Percentiles rank a stretch among this genome's conserved stretches.
Conservation (phyloP, 78 protist genomes). For the Polysphondylium violaceum region DNA sequence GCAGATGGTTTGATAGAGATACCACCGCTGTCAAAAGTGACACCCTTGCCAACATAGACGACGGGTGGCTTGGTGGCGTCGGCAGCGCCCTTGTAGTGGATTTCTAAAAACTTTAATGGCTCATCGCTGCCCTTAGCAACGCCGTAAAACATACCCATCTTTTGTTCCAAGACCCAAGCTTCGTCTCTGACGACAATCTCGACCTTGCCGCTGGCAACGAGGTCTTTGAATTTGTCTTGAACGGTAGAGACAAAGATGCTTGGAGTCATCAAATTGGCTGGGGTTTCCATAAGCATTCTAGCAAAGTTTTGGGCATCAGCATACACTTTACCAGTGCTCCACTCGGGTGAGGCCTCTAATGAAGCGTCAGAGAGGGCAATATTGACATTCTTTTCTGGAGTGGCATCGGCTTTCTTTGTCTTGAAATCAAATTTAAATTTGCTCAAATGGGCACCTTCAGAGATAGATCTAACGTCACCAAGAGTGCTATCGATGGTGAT, state of each 20-base stretch:
- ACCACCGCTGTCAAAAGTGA: slow-evolving; percentile 92
- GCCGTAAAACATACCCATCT: slow-evolving; percentile 81
- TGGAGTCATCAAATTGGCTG: slow-evolving; percentile 79
- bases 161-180: slow-evolving; percentile 71
- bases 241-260: slow-evolving; percentile 55
- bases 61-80: slow-evolving; percentile 5
- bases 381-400: not conserved
- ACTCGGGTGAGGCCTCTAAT: not conserved
- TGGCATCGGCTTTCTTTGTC: not conserved
- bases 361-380: not conserved
- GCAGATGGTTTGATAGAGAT: slow-evolving; percentile 87
- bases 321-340: slow-evolving; percentile 50
- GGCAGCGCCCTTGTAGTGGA: slow-evolving; percentile 55
- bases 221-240: slow-evolving; percentile 2
- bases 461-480: slow-evolving; percentile 27
- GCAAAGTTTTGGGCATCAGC: slow-evolving; percentile 79
- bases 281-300: slow-evolving; percentile 53
- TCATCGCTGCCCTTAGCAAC: slow-evolving; percentile 67
- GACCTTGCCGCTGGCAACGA: slow-evolving; percentile 46
- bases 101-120: slow-evolving; percentile 63
- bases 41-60: slow-evolving; percentile 91
- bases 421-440: slow-evolving; percentile 54
- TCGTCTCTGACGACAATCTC: slow-evolving; percentile 62
- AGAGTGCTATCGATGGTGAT: slow-evolving; percentile 40
- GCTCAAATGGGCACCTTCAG: slow-evolving; percentile 60